phyloP scores from a whole-genome alignment of 257 asterid genomes.

The Capsicum rhomboideum region DNA sequence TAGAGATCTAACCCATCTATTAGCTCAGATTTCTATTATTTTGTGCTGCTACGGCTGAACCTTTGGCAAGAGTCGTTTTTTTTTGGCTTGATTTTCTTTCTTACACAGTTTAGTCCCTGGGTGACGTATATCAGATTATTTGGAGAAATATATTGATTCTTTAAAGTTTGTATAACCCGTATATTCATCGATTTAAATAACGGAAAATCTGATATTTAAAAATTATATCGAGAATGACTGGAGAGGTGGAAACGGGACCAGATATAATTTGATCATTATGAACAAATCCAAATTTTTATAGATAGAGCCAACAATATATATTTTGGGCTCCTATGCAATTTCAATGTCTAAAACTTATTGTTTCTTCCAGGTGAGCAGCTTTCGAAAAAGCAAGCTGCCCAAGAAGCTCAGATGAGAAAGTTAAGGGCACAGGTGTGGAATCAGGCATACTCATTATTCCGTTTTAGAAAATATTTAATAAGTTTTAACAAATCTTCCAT shows the following conservation, averaged over 20 bases:
- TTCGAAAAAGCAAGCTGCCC: slow-evolving; percentile 98
- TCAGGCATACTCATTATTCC: slow-evolving; percentile 13
- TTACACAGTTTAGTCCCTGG: not conserved
- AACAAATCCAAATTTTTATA: too few species aligned
- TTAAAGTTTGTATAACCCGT: not conserved
- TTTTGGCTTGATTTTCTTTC: not conserved
- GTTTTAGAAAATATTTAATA: slow-evolving; percentile 9
- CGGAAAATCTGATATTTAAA: too few species aligned
- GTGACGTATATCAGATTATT: not conserved
- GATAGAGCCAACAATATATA: not conserved
- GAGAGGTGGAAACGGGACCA: too few species aligned
- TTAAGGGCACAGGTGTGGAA: slow-evolving; percentile 88
- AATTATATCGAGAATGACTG: not conserved
- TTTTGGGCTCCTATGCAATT: not conserved
- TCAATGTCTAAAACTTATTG: not conserved
- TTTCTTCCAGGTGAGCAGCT: slow-evolving; percentile 81
- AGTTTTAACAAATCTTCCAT: slow-evolving; percentile 17
- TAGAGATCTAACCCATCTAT: too few species aligned
- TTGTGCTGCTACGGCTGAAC: not conserved
- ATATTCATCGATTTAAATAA: not conserved
- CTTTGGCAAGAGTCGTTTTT: not conserved
- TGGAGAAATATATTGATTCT: not conserved
- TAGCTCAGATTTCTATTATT: not conserved
- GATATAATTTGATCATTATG: too few species aligned
- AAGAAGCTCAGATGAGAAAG: slow-evolving; percentile 86